Base-by-base conservation (phyloP, 1,139 yeast genomes). In the Wickerhamomyces sp. region DNA sequence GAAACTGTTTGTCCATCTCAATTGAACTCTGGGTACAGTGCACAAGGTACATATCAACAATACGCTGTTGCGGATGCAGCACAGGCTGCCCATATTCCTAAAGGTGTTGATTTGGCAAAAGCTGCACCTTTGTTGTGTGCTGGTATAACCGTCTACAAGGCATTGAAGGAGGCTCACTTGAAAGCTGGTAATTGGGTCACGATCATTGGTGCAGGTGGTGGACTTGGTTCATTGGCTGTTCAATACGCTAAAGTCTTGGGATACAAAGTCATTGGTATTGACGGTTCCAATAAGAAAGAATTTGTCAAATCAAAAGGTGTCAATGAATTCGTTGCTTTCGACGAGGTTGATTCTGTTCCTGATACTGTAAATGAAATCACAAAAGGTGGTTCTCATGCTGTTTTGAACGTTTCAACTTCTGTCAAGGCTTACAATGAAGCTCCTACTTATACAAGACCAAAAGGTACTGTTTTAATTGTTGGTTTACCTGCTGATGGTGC, bases 171-270 rank as follows among this genome's bases (percentile, higher is more conserved):
- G 32, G 42, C 44, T 6, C 24, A 35, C n/a, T 18, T 39, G 28
- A 36, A 54, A 38, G 70, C 80, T 23, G 84, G 84, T 39, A 71
- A 77, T 52, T 76, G 81, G 81, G 76, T 77, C 36, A 78, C 78
- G 28, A 61, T 77, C 41, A 72, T 79, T 35, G 84, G 84, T 59
- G 83, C 82, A 30, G 83, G 70, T 52, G 84, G 84, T 57, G 84
- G 84, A 39, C 68, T 77, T 50, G 84, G 83, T 42, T 69, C 82
- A 19, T 62, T 76, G 38, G 83, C 81, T 33, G 61, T 77, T 38
- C 83, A 77, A 58, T 76, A 75, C 52, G 84, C 82, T 39, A 66
- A 57, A 43, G 81, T 80, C 32, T 70, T 77, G 80, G 84, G 84
- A 41, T 67, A 59, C 52, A 65, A 81, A 55, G 78, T 75, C 25